A percentile compares a stretch with the other conserved stretches of the same genome.
Evolutionary conservation across 768 basidiomycete genomes (phyloP).

Genomic region (Russula virescens): DNA sequence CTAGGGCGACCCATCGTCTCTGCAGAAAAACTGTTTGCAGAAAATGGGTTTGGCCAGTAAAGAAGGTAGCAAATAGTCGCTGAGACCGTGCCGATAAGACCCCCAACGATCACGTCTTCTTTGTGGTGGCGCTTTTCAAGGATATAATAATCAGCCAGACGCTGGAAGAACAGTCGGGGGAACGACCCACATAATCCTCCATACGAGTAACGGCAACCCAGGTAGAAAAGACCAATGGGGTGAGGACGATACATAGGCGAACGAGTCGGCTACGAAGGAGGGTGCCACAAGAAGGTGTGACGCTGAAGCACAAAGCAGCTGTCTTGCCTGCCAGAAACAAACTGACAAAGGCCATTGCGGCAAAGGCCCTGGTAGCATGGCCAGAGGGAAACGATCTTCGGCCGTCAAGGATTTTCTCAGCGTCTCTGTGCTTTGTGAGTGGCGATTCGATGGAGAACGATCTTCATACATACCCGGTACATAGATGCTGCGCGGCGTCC

Average conservation of each 20-base stretch:
- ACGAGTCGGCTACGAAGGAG: slow-evolving; percentile 44
- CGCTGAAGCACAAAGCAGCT: slow-evolving; percentile 48
- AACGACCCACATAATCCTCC: slow-evolving; percentile 54
- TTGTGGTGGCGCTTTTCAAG: slow-evolving; percentile 53
- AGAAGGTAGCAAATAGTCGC: slow-evolving; percentile 48
- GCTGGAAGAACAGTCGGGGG: slow-evolving; percentile 4
- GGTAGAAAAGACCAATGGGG: slow-evolving; percentile 50
- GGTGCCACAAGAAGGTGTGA: slow-evolving; percentile 34
- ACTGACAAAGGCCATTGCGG: slow-evolving; percentile 57
- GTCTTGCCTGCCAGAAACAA: slow-evolving; percentile 63
- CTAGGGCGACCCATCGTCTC: slow-evolving; percentile 37
- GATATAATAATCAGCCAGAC: slow-evolving; percentile 7
- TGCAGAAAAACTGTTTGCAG: slow-evolving; percentile 33
- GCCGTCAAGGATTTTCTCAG: slow-evolving; percentile 40
- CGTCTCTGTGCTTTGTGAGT: slow-evolving; percentile 27
- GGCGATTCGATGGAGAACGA: slow-evolving; percentile 3
- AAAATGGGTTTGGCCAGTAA: slow-evolving; percentile 63
- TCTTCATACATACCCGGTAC: slow-evolving; percentile 45
- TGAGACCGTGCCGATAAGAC: slow-evolving; percentile 48
- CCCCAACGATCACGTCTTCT: slow-evolving; percentile 63
- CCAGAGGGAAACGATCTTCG: slow-evolving; percentile 64
- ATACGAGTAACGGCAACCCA: slow-evolving; percentile 59
- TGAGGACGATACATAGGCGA: slow-evolving; percentile 42
- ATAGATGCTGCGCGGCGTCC: slow-evolving; percentile 42
- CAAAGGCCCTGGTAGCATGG: slow-evolving; percentile 61